Evolutionary conservation across 805 yeast species (phyloP), one percentile per base, ranked within the genome.

Genomic region (Ogataea trehaloabstinens): DNA sequence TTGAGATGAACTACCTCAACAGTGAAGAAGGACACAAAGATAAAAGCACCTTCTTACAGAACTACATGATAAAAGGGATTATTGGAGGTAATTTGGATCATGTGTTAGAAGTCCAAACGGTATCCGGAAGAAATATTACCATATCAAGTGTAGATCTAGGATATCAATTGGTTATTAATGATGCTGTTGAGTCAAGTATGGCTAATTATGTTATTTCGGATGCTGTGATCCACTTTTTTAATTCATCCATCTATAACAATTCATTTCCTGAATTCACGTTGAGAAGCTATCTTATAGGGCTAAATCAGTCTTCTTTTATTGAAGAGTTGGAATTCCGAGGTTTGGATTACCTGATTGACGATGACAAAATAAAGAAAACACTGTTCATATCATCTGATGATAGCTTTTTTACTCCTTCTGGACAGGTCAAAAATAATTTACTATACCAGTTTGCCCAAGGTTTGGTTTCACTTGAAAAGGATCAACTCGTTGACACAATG

Each of bases 371-470:
- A 0, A 64, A 72, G 19, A 84, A 80, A 52, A 83, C 95, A 0
- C 66, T 90, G 1, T 75, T 90, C 38, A 67, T 87, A 6, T 45
- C 48, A 12, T 68, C 76, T 1, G 56, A 51, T 24, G 52, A 66
- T 8, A 68, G 66, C 32, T 18, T 72, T 67, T 37, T 70, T 59
- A 35, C 30, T 5, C 33, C 41, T 5, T 28, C 28, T 2, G 58
- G 54, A 11, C 46, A 44, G 34, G 44, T 52, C 58, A 59, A 54
- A 44, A 35, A 58, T 65, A 46, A 46, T 29, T 54, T 79, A 25
- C 61, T 82, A 4, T 87, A 88, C 53, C 93, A 85, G 53, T 83
- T 90, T 55, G 59, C 71, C 12, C 64, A 73, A 7, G 76, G 70
- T 8, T 56, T 60, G 8, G 40, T 80, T 10, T 66, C 68, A 11